phyloP scores from a whole-genome alignment of 108 stramenopile species.

The Skeletonema menzelii region DNA sequence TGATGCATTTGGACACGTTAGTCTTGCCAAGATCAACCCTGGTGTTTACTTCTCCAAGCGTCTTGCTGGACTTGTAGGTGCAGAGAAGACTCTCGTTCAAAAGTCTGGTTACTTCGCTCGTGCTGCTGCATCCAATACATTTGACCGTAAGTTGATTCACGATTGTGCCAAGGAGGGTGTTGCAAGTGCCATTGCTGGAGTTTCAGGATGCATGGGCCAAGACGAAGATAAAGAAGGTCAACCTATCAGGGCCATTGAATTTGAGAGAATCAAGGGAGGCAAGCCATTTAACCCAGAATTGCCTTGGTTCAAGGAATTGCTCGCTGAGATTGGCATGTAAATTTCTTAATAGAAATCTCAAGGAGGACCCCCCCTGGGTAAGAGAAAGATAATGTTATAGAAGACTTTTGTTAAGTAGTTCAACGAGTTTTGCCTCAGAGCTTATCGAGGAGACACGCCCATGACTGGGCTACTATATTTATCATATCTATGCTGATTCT shows the following conservation, averaged over 20 bases:
- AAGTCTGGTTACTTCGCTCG: conserved; percentile 93
- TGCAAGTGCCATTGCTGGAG: conserved; percentile 71
- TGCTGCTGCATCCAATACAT: conserved; percentile 81
- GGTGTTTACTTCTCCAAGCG: conserved; percentile 85
- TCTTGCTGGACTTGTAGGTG: conserved; percentile 68
- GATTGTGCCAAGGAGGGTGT: conserved; percentile 85
- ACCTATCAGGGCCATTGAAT: conserved; percentile 89
- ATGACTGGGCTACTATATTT: too few relatives aligned
- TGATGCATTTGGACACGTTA: conserved; percentile 93
- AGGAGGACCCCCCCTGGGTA: background rate
- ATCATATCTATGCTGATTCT: too few relatives aligned
- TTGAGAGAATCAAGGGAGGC: conserved; percentile 89
- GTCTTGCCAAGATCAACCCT: conserved; percentile 86
- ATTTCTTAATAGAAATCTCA: background rate
- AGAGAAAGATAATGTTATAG: background rate
- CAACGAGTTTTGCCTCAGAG: background rate
- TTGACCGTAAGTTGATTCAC: conserved; percentile 81
- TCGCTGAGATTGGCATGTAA: conserved; percentile 80
- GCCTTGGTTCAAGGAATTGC: conserved; percentile 85
- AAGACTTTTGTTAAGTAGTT: background rate
- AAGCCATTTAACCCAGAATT: conserved; percentile 75
- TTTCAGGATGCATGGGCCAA: conserved; percentile 90
- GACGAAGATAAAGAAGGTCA: conserved; percentile 84
- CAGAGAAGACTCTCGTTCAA: conserved; percentile 92
- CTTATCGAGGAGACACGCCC: background rate